Percentiles rank a stretch among this genome's conserved stretches.
These are phyloP conservation scores for Chimonanthus praecox DNA, from an alignment of 164 flowering plant species.

Conservation along the genomic window DNA sequence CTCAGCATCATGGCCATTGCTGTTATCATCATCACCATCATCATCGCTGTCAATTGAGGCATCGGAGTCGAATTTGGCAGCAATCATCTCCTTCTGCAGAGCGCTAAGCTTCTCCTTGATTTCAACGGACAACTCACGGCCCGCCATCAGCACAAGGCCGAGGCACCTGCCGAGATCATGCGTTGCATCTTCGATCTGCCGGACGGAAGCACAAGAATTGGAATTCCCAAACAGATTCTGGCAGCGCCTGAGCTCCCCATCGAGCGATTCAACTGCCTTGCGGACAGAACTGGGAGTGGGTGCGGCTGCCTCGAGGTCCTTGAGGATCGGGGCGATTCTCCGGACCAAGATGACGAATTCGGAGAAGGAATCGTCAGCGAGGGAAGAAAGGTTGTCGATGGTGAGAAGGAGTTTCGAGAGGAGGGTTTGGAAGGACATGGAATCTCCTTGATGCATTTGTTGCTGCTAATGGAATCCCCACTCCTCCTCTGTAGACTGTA, in stretches of 20 bases:
- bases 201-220: conserved; percentile 7
- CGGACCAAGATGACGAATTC: conserved; percentile 34
- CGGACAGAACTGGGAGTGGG: conserved; percentile 15
- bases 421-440: not conserved
- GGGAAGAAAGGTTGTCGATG: not conserved
- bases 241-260: conserved; percentile 33
- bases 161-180: conserved; percentile 55
- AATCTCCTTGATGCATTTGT: not conserved
- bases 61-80: conserved; percentile 21
- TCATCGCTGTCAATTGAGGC: not conserved
- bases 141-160: conserved; percentile 48
- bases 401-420: not conserved
- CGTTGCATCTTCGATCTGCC: conserved; percentile 27
- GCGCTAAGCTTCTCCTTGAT: conserved; percentile 38
- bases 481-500: too few species aligned
- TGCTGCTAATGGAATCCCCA: too few species aligned
- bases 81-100: conserved; percentile 35
- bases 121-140: conserved; percentile 27
- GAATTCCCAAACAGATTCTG: conserved; percentile 19
- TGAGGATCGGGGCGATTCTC: conserved; percentile 38
- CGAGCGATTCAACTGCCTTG: conserved; percentile 43
- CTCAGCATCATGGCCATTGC: too few species aligned
- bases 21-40: not conserved
- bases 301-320: conserved; percentile 20
- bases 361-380: conserved; percentile 4